Percentiles rank a stretch among this genome's conserved stretches.
Evolutionary conservation across 495 filamentous ascomycete species (phyloP).

Genomic region (Xeromyces bisporus): DNA sequence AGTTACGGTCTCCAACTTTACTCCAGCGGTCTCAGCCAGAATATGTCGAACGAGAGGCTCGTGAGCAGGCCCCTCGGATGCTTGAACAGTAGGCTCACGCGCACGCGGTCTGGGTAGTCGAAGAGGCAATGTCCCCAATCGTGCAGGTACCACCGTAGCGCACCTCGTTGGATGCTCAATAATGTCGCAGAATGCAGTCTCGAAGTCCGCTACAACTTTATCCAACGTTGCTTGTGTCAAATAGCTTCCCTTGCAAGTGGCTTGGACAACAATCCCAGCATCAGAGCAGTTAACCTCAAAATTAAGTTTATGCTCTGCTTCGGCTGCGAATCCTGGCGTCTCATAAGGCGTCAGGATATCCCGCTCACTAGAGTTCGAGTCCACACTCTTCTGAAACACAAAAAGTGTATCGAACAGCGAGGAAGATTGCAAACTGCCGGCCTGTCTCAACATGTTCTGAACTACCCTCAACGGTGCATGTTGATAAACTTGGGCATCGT

Average conservation of each 20-base stretch:
- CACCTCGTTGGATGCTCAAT: constrained; percentile 14
- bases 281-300: constrained; percentile 10
- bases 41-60: constrained; percentile 41
- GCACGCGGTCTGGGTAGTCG: neutral
- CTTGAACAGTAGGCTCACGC: neutral
- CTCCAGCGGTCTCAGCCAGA: constrained; percentile 44
- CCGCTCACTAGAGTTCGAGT: constrained; percentile 7
- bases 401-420: constrained; percentile 69
- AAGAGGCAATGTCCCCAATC: constrained; percentile 11
- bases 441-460: constrained; percentile 12
- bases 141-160: constrained; percentile 8
- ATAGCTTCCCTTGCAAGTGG: constrained; percentile 8
- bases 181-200: constrained; percentile 24
- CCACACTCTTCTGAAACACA: constrained; percentile 49
- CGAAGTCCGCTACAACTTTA: constrained; percentile 30
- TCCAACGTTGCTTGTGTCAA: constrained; percentile 22
- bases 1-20: constrained; percentile 42
- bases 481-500: constrained; percentile 39
- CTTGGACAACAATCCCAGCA: constrained; percentile 21
- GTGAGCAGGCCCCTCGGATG: constrained; percentile 3
- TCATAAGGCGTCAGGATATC: constrained; percentile 40
- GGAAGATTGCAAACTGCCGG: constrained; percentile 9
- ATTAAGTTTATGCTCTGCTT: constrained; percentile 37
- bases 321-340: constrained; percentile 47
- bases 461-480: constrained; percentile 25